phyloP scores from a whole-genome alignment of 345 rosid genomes.

The Rhodomyrtus tomentosa region DNA sequence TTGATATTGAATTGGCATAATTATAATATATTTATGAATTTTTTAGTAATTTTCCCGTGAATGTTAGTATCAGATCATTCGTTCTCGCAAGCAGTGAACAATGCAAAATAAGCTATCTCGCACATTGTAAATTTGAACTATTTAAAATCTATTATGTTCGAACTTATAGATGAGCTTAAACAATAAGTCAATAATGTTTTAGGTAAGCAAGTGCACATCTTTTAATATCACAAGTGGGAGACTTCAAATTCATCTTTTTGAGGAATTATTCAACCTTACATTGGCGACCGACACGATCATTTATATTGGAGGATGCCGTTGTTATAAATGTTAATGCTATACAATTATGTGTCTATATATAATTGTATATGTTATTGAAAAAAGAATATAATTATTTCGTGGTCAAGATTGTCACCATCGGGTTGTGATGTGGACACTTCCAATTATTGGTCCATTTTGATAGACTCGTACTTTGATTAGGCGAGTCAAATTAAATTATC shows the following conservation, averaged over 20 bases:
- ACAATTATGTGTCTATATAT: background rate
- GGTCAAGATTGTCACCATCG: background rate
- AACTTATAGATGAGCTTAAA: background rate
- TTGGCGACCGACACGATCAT: background rate
- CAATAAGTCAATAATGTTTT: background rate
- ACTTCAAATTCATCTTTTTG: background rate
- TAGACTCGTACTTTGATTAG: background rate
- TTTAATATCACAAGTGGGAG: background rate
- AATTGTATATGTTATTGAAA: background rate
- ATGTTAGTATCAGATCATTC: rapidly evolving
- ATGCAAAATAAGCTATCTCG: rapidly evolving
- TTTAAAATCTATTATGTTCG: background rate
- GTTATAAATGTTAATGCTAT: background rate
- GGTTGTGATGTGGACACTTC: background rate
- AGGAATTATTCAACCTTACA: background rate
- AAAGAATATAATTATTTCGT: background rate
- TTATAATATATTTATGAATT: no score
- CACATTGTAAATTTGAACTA: background rate
- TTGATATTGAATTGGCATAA: no score
- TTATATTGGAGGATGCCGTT: background rate
- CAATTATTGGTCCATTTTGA: background rate
- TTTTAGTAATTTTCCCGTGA: no score
- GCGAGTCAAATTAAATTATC: background rate
- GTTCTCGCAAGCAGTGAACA: background rate
- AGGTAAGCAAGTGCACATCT: background rate